Conservation (phyloP, 192 early-diverging fungal genomes). For the Coemansia sp. region DNA sequence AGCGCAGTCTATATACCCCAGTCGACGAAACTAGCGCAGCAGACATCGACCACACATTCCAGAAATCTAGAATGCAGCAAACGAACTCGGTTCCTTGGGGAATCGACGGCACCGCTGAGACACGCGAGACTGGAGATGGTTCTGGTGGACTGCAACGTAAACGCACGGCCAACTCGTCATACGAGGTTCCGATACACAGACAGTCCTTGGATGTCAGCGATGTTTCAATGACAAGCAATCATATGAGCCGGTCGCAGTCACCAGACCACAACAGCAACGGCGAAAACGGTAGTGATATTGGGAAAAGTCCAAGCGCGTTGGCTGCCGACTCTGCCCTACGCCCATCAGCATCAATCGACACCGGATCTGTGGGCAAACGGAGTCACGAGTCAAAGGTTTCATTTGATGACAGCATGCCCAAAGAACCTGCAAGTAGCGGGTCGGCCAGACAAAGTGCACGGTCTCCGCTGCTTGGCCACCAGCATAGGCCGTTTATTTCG, state of each 20-base stretch:
- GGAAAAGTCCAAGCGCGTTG: neutral
- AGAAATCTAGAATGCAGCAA: conserved; percentile 12
- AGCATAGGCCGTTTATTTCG: conserved; percentile 2
- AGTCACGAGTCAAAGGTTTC: conserved; percentile 2
- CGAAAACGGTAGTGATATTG: neutral
- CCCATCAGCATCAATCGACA: neutral
- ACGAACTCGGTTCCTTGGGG: neutral
- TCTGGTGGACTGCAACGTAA: conserved; percentile 1
- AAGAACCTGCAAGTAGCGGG: neutral
- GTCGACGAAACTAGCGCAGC: conserved; percentile 21
- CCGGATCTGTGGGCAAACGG: neutral
- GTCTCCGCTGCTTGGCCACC: conserved; percentile 22
- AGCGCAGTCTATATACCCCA: conserved; percentile 22
- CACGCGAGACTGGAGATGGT: neutral
- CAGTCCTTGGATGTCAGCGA: conserved; percentile 45
- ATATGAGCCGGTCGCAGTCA: conserved; percentile 35
- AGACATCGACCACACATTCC: conserved; percentile 40
- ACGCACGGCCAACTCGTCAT: conserved; percentile 2
- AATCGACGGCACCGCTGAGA: neutral
- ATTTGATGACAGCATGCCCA: neutral
- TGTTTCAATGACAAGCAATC: conserved; percentile 47
- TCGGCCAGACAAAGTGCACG: conserved; percentile 18
- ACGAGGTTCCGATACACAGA: conserved; percentile 10
- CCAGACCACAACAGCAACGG: conserved; percentile 10
- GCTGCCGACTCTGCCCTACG: conserved; percentile 5